Base-by-base conservation (phyloP, 2,329 filamentous ascomycete genomes). In the Trichoderma gracile region DNA sequence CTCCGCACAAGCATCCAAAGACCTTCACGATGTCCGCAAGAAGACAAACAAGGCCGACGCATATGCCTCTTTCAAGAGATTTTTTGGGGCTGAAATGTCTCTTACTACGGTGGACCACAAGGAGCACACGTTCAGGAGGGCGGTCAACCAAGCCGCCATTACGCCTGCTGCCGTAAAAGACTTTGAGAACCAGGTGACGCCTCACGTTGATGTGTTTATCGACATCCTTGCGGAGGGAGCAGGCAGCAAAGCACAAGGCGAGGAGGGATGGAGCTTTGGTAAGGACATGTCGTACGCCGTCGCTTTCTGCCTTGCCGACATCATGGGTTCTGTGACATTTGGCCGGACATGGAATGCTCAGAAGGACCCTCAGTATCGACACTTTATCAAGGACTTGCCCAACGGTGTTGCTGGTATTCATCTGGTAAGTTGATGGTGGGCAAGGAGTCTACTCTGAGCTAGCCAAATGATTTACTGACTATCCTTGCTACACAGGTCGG, bases 241-340 rank as follows among this genome's bases (percentile, higher is more conserved):
- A 12, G 64, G 59, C 5, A 27, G 17, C 46, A 66, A 47, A n/a
- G 21, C 23, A 12, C 46, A 56, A 25, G 64, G 60, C 21, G 56
- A 67, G 19, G 9, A 49, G 8, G 65, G 66, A 38, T 67, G 66
- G 66, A 61, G 64, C 30, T 23, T 25, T 5, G 54, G 58, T 12
- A 59, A 66, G 19, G 64, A 67, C 25, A 64, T 67, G 59, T 60
- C 60, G 1, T 57, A 56, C 23, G 38, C 49, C n/a, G 54, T 67
- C n/a, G 65, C 59, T 25, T 66, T 64, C 33, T 66, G 65, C 21
- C 66, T 67, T 42, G 60, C 66, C 38, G 65, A 67, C 30, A 67
- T 67, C 7, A 67, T 66, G 66, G 66, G 66, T 40, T 67, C 58
- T n/a, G 52, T 67, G 38, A 66, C 66, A 10, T 66, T 66, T 57